These are phyloP conservation scores for Hericium erinaceus DNA, from an alignment of 768 basidiomycete genomes.

Conservation along the genomic window DNA sequence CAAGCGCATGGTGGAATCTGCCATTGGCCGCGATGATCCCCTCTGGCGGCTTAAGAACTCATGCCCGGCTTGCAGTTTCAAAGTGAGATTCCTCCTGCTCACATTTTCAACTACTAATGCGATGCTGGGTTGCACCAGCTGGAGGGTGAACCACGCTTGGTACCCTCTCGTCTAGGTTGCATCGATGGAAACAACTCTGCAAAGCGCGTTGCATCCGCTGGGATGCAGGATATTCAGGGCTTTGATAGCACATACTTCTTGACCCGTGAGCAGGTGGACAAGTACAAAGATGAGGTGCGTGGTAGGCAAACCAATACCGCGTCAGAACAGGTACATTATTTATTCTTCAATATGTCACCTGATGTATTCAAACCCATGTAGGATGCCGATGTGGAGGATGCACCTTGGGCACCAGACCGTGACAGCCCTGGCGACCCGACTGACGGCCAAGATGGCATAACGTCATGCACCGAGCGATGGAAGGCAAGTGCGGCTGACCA, in stretches of 20 bases:
- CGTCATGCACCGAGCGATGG: background rate
- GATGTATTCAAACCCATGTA: background rate
- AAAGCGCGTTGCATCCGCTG: background rate
- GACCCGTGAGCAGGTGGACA: background rate
- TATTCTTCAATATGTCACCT: too few species aligned
- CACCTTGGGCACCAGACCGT: too few species aligned
- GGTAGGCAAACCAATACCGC: too few species aligned
- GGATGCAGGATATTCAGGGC: background rate
- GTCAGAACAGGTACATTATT: too few species aligned
- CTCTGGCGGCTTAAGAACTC: background rate
- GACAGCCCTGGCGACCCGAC: background rate
- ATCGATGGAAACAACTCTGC: background rate
- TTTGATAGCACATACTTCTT: background rate
- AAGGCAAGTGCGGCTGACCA: background rate
- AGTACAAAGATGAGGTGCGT: background rate
- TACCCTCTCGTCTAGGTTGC: background rate
- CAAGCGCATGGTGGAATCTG: background rate
- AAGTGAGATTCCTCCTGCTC: background rate
- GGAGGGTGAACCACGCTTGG: background rate
- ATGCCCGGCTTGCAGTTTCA: background rate
- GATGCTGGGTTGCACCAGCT: background rate
- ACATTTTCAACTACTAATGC: too few species aligned
- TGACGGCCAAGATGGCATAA: background rate
- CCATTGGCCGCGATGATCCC: background rate
- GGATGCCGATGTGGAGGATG: background rate